Evolutionary conservation across 257 asterid species (phyloP).

Genomic region (Nicotiana obtusifolia): DNA sequence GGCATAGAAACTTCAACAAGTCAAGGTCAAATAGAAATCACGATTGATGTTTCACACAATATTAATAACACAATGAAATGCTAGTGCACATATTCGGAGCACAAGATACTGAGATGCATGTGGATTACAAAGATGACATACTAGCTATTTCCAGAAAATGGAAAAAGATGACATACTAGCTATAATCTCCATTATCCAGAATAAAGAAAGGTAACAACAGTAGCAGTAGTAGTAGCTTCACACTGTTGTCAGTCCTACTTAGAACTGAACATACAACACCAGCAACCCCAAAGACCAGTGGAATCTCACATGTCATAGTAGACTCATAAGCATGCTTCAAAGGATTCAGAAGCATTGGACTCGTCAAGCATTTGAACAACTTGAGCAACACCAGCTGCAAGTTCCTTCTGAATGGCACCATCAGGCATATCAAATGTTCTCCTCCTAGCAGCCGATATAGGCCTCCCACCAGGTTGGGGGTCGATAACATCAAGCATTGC

Average conservation of each 20-base stretch:
- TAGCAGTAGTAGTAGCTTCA: neutral
- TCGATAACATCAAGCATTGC: conserved; percentile 95
- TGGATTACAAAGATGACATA: neutral
- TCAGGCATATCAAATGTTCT: conserved; percentile 95
- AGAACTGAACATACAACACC: conserved; percentile 14
- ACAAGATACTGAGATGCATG: neutral
- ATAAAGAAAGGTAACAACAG: neutral
- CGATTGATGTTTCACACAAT: neutral
- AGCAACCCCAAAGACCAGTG: neutral
- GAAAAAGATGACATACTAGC: neutral
- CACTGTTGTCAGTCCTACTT: neutral
- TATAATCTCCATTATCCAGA: conserved; percentile 4
- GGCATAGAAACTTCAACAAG: neutral
- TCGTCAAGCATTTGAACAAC: conserved; percentile 83
- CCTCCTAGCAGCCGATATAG: conserved; percentile 47
- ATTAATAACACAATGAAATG: neutral
- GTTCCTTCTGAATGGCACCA: conserved; percentile 53
- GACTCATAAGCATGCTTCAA: conserved; percentile 40
- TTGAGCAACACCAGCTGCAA: conserved; percentile 89
- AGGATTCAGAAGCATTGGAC: conserved; percentile 38
- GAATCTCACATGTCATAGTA: neutral
- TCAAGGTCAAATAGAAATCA: neutral
- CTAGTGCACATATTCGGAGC: neutral
- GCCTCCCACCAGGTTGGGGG: conserved; percentile 65
- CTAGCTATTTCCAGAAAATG: neutral